phyloP scores from a whole-genome alignment of 2,329 filamentous ascomycete species.

The Metarhizium rileyi region DNA sequence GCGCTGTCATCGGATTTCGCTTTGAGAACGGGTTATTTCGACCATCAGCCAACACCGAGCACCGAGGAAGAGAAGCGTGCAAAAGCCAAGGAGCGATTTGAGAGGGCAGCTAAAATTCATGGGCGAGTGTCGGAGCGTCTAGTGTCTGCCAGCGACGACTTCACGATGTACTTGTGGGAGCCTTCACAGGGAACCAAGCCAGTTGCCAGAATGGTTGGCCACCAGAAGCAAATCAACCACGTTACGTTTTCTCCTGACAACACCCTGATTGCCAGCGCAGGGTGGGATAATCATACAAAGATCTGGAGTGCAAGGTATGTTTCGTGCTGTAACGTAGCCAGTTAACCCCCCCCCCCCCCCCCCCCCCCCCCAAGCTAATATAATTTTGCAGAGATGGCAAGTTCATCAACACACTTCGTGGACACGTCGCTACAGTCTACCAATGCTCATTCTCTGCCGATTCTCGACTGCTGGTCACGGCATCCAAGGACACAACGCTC shows the following conservation, averaged over 20 bases:
- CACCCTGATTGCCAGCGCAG: slow-evolving; percentile 72
- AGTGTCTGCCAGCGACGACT: slow-evolving; percentile 88
- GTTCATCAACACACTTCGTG: slow-evolving; percentile 80
- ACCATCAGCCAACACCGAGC: slow-evolving; percentile 63
- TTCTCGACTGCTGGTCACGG: slow-evolving; percentile 77
- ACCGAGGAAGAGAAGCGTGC: slow-evolving; percentile 60
- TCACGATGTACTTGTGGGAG: slow-evolving; percentile 94
- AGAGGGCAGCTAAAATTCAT: slow-evolving; percentile 70
- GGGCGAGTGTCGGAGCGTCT: slow-evolving; percentile 73
- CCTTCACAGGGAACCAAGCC: slow-evolving; percentile 71
- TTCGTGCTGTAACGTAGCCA: background rate
- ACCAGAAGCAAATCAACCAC: slow-evolving; percentile 95
- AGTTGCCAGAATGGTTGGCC: slow-evolving; percentile 77
- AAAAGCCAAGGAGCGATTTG: slow-evolving; percentile 74
- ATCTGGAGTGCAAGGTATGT: slow-evolving; percentile 69
- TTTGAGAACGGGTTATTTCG: slow-evolving; percentile 74
- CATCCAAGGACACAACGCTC: slow-evolving; percentile 83
- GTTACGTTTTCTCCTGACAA: slow-evolving; percentile 92
- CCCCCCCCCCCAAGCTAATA: slow-evolving; percentile 24
- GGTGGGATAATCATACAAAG: slow-evolving; percentile 93
- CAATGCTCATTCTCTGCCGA: slow-evolving; percentile 90
- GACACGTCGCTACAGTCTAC: slow-evolving; percentile 84
- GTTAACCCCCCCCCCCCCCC: too few species aligned
- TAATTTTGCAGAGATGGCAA: slow-evolving; percentile 45
- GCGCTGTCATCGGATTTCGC: slow-evolving; percentile 89